Base-by-base conservation (phyloP, 2,329 filamentous ascomycete genomes). In the Esteya vermicola region DNA sequence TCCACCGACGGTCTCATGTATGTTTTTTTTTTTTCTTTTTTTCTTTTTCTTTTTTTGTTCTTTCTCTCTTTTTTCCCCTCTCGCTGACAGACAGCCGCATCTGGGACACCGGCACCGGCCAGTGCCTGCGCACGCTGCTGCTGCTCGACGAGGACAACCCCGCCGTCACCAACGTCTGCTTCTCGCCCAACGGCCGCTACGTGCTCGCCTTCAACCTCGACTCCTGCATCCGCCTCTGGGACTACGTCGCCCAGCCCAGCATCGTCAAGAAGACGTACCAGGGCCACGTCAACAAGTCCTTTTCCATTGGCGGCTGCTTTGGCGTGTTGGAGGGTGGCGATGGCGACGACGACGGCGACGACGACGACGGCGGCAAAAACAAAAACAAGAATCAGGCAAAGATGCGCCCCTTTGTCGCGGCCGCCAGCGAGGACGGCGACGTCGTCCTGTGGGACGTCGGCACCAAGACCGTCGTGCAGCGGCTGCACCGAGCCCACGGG, bases 101-200 rank as follows among this genome's bases (percentile, higher is more conserved):
- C 46, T 98, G 91, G 91, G 91, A 98, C 54, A 93, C 89, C 1
- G 79, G 78, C 16, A 95, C 89, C 2, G 91, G 91, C 3, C 91
- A 98, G 58, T 98, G 91, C 59, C 69, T 98, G 22, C 81, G 88
- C 38, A 98, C 91, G 0, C 72, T 98, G 3, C 85, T 98, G 13
- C 86, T 98, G 3, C 85, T 98, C 14, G 86, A 96, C 63, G 91
- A 96, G 63, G 91, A 96, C 57, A 93, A 94, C 54, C 85, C 85
- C 0, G 78, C 84, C 14, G 88, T 95, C 8, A 82, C 84, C 1
- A 82, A 81, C 25, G 91, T 96, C 32, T 81, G 81, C 54, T 98
- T 98, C 63, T 82, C 82, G 6, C 89, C 91, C 4, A 98, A 98
- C 54, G 89, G 91, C 16, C 86, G 84, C 47, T 95, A 83, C 55